Percentiles rank a stretch among this genome's conserved stretches.
Evolutionary conservation across 257 asterid species (phyloP).

Genomic region (Lycium barbarum): DNA sequence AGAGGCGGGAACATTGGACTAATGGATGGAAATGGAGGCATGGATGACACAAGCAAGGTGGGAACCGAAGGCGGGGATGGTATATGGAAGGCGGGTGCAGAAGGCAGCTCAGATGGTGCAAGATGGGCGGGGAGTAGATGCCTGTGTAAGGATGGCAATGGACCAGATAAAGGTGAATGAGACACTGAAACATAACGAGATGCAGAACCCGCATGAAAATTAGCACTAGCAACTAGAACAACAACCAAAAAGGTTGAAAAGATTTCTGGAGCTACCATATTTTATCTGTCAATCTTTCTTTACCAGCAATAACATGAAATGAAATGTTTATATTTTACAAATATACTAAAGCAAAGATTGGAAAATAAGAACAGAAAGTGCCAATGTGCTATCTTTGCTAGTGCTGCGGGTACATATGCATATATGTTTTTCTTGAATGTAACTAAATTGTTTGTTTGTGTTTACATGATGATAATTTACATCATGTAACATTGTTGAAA

Average conservation of each 20-base stretch:
- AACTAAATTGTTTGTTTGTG: background rate
- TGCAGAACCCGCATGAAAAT: slow-evolving; percentile 21
- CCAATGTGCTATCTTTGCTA: background rate
- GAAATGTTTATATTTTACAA: background rate
- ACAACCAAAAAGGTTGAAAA: slow-evolving; percentile 34
- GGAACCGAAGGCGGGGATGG: background rate
- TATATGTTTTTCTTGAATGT: background rate
- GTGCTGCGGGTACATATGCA: background rate
- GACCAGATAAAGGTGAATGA: background rate
- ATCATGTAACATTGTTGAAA: background rate
- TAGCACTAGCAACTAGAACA: slow-evolving; percentile 30
- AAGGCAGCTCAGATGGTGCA: slow-evolving; percentile 20
- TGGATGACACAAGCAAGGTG: background rate
- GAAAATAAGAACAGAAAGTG: background rate
- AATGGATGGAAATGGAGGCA: background rate
- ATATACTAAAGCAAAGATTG: background rate
- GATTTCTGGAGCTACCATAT: slow-evolving; percentile 38
- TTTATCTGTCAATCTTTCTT: background rate
- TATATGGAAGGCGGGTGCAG: background rate
- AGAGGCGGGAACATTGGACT: background rate
- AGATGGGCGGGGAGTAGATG: background rate
- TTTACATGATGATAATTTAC: background rate
- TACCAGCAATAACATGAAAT: background rate
- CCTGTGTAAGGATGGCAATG: background rate
- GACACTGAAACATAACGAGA: background rate